Conservation (phyloP, 176 grass and related monocot genomes). For the Triticum urartu region DNA sequence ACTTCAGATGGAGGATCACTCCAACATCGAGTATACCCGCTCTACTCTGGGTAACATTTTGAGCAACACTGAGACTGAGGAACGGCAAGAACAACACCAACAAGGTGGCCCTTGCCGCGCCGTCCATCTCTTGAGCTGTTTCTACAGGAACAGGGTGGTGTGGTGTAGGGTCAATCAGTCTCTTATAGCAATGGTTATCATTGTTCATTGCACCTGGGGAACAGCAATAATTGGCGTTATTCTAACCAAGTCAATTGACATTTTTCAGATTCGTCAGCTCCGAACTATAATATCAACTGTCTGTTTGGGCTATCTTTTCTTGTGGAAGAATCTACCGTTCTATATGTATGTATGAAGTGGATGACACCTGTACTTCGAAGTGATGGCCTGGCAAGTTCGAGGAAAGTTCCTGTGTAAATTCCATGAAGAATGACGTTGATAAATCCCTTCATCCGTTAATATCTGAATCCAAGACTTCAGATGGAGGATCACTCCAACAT, state of each 20-base stretch:
- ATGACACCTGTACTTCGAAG: not conserved
- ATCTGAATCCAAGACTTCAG: not conserved
- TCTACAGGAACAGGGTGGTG: not conserved
- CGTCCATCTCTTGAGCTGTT: not conserved
- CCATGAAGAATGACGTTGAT: not conserved
- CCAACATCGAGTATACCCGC: constrained; percentile 21
- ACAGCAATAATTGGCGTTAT: not conserved
- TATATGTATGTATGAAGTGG: not conserved
- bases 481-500: constrained; percentile 51
- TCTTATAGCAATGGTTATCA: not conserved
- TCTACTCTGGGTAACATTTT: not conserved
- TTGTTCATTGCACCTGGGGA: not conserved
- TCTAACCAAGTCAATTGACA: not conserved
- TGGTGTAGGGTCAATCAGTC: not conserved
- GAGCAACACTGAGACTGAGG: not conserved
- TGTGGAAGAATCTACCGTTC: not conserved
- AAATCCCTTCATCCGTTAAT: not conserved
- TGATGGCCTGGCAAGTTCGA: too few species aligned
- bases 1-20: constrained; percentile 43
- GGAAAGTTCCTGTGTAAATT: too few species aligned
- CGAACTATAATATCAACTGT: not conserved
- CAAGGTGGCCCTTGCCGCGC: not conserved
- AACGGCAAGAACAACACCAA: not conserved
- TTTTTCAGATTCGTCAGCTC: not conserved
- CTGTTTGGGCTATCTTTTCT: not conserved